These are phyloP conservation scores for Microbotryum intermedium DNA, from an alignment of 1,284 basidiomycete genomes.

Conservation along the genomic window DNA sequence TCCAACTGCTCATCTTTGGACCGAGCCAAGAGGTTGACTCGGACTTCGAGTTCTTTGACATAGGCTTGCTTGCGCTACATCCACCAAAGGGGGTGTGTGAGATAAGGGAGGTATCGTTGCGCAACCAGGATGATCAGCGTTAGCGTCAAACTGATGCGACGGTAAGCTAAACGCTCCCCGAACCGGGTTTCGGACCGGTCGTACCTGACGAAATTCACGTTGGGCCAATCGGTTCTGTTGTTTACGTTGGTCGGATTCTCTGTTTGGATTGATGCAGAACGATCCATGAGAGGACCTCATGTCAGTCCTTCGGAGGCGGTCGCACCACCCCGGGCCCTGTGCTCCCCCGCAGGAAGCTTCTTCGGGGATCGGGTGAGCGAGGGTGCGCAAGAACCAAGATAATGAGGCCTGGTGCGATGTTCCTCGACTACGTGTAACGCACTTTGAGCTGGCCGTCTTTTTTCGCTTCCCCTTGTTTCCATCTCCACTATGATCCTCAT, in stretches of 20 bases:
- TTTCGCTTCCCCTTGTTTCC: too few species aligned
- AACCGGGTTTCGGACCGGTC: constrained; percentile 42
- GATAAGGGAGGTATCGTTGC: neutral
- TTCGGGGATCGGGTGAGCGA: too few species aligned
- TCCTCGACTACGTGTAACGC: too few species aligned
- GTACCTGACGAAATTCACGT: constrained; percentile 76
- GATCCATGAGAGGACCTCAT: too few species aligned
- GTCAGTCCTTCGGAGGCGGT: neutral
- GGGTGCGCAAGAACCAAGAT: too few species aligned
- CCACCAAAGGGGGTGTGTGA: neutral
- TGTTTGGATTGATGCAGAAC: too few species aligned
- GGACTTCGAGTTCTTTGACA: constrained; percentile 64
- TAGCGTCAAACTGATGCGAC: neutral
- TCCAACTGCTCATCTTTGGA: constrained; percentile 64
- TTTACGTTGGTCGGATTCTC: constrained; percentile 5
- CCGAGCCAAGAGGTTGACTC: neutral
- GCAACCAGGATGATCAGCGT: neutral
- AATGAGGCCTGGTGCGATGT: too few species aligned
- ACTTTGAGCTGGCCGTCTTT: too few species aligned
- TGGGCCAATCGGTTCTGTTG: constrained; percentile 83
- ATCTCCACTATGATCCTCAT: too few species aligned
- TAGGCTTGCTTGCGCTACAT: constrained; percentile 35
- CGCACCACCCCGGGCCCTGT: too few species aligned
- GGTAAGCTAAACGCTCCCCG: constrained; percentile 10
- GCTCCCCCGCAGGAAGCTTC: too few species aligned